A percentile compares a stretch with the other conserved stretches of the same genome.
These are phyloP conservation scores for Suhomyces canberraensis DNA, from an alignment of 805 yeast genomes.

Conservation along the genomic window DNA sequence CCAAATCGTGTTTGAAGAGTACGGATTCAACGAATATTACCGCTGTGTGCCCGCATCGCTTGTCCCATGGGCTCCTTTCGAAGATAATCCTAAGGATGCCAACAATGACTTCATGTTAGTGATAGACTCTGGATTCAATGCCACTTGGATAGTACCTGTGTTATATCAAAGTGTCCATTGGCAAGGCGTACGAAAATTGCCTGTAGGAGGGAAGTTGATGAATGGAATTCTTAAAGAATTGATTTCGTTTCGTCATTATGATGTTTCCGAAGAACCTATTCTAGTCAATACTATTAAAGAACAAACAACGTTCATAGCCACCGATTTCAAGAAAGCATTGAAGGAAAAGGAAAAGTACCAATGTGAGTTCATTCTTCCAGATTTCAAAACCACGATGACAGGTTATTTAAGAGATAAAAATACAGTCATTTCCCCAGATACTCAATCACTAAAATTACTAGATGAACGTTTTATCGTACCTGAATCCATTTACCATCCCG, in stretches of 20 bases:
- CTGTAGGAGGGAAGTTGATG: slow-evolving; percentile 82
- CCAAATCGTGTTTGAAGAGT: slow-evolving; percentile 92
- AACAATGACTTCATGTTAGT: slow-evolving; percentile 67
- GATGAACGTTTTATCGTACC: slow-evolving; percentile 91
- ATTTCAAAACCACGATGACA: slow-evolving; percentile 71
- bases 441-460: slow-evolving; percentile 62
- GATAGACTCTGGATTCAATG: slow-evolving; percentile 83
- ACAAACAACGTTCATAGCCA: slow-evolving; percentile 64
- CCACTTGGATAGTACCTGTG: slow-evolving; percentile 85
- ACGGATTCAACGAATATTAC: slow-evolving; percentile 69
- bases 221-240: slow-evolving; percentile 82
- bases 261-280: slow-evolving; percentile 86
- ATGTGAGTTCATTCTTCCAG: slow-evolving; percentile 81
- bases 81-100: slow-evolving; percentile 7
- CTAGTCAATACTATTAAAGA: slow-evolving; percentile 86
- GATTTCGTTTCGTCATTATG: slow-evolving; percentile 86
- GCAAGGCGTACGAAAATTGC: slow-evolving; percentile 73
- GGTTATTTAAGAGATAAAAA: slow-evolving; percentile 58
- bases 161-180: slow-evolving; percentile 73
- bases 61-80: slow-evolving; percentile 52
- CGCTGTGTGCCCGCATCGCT: slow-evolving; percentile 61
- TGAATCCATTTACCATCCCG: slow-evolving; percentile 84
- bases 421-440: slow-evolving; percentile 29
- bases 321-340: slow-evolving; percentile 50
- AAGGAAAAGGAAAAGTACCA: slow-evolving; percentile 33